Evolutionary conservation across 2,329 filamentous ascomycete genomes (phyloP).

Genomic region (Aspergillus fumigatus): DNA sequence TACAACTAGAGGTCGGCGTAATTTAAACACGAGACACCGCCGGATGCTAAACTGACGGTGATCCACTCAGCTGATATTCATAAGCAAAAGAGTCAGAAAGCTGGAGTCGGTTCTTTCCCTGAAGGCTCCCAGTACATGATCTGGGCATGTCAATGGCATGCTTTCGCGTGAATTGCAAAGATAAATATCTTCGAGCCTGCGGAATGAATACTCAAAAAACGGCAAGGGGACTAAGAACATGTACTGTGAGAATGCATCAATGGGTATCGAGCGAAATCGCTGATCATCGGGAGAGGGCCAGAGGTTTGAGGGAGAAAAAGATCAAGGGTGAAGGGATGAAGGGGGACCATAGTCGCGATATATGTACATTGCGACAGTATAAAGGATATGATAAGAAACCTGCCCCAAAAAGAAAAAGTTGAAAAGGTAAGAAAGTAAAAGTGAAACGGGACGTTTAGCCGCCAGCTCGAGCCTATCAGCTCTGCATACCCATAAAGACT

Average conservation of each 20-base stretch:
- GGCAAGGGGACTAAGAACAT: constrained; percentile 15
- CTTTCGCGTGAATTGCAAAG: constrained; percentile 3
- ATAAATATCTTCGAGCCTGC: constrained; percentile 33
- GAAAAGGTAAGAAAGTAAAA: not conserved
- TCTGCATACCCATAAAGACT: constrained; percentile 59
- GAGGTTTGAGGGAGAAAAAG: constrained; percentile 1
- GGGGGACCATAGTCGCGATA: constrained; percentile 12
- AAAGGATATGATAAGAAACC: not conserved
- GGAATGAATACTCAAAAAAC: constrained; percentile 15
- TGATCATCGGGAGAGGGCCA: constrained; percentile 20
- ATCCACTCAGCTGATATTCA: not conserved
- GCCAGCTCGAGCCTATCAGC: constrained; percentile 9
- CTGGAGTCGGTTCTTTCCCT: not conserved
- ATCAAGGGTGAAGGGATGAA: not conserved
- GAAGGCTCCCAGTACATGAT: not conserved
- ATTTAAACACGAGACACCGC: not conserved
- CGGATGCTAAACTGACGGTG: not conserved
- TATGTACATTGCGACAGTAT: constrained; percentile 19
- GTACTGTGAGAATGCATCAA: constrained; percentile 16
- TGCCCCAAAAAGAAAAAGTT: not conserved
- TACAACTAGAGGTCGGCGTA: not conserved
- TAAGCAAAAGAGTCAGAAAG: not conserved
- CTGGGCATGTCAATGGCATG: not conserved
- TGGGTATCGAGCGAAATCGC: constrained; percentile 29
- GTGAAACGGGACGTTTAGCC: constrained; percentile 1